Base-by-base conservation (phyloP, 371 early-diverging fungal genomes). In the Mortierella sp. region DNA sequence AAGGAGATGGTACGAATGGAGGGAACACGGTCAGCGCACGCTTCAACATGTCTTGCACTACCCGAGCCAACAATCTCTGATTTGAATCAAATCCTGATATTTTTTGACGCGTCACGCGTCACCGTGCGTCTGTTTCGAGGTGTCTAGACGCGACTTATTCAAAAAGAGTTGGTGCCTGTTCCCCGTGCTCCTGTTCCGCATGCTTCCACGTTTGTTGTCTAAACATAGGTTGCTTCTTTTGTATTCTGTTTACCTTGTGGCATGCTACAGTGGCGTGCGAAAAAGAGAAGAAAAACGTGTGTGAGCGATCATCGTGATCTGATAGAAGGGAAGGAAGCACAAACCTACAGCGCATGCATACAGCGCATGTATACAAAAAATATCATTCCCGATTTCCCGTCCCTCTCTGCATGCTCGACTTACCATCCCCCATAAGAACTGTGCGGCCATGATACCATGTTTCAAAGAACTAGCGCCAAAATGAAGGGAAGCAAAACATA, bases 341-440 rank as follows among this genome's bases (percentile, higher is more conserved):
- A 3, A 13, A 34, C 40, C n/a, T 48, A 26, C 48, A 34, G 16
- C n/a, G 34, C 13, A 8, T 4, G n/a, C 13, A 55, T 24, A 53
- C 14, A 26, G 10, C 16, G 16, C 16, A 63, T 4, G 16, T 6
- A 64, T 8, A 31, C 29, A 53, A 53, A 14, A 14, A 13, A 24
- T 22, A 22, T 14, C 55, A 31, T 1, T 7, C 14, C 19, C 3
- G 19, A 14, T 14, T 16, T 1, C 29, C 1, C 58, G 34, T 34
- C 7, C 16, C 5, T 22, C 10, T n/a, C n/a, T n/a, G n/a, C n/a
- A n/a, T n/a, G n/a, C 22, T 7, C 14, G 19, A 47, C 79, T 80
- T 86, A 87, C 87, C 89, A 70, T 91, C 91, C 47, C 80, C 87
- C 37, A 91, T 82, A 2, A 87, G 85, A 37, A 85, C 85, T 11